These are phyloP conservation scores for Paulinella micropora DNA, from an alignment of 78 protist genomes.

Conservation along the genomic window DNA sequence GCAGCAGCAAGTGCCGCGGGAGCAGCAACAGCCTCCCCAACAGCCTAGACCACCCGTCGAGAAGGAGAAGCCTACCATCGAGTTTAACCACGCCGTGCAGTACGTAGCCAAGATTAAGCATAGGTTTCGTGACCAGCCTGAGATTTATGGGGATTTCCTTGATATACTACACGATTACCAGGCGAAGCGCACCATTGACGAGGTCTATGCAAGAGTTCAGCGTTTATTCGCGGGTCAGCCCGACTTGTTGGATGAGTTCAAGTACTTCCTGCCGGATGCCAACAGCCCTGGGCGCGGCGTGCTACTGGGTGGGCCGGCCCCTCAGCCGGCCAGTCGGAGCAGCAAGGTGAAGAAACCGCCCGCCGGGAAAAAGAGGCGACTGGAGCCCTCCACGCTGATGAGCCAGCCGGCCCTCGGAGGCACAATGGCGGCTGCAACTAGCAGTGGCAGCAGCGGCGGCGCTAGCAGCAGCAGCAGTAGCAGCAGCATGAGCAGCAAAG, in stretches of 20 bases:
- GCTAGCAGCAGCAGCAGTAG: no score
- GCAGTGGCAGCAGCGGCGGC: no score
- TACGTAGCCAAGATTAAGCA: slow-evolving; percentile 34
- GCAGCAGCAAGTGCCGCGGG: neutral
- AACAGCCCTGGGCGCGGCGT: neutral
- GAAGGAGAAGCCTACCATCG: slow-evolving; percentile 4
- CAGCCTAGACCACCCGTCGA: neutral
- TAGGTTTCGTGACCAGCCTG: slow-evolving; percentile 64
- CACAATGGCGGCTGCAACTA: no score
- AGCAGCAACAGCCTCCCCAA: neutral
- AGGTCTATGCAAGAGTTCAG: slow-evolving; percentile 58
- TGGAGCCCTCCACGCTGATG: neutral
- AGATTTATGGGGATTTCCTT: slow-evolving; percentile 64
- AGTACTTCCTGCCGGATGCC: slow-evolving; percentile 74
- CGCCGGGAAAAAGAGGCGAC: neutral
- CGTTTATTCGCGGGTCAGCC: slow-evolving; percentile 51
- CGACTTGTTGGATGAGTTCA: slow-evolving; percentile 74
- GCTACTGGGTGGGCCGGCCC: neutral
- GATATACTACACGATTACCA: slow-evolving; percentile 78
- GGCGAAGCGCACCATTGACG: slow-evolving; percentile 9
- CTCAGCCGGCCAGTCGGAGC: neutral
- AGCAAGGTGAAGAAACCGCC: neutral
- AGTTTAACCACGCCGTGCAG: slow-evolving; percentile 24
- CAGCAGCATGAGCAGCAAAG: no score
- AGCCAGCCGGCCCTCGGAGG: neutral